Conservation (phyloP, 2,329 filamentous ascomycete genomes). For the Sclerotinia sclerotiorum region DNA sequence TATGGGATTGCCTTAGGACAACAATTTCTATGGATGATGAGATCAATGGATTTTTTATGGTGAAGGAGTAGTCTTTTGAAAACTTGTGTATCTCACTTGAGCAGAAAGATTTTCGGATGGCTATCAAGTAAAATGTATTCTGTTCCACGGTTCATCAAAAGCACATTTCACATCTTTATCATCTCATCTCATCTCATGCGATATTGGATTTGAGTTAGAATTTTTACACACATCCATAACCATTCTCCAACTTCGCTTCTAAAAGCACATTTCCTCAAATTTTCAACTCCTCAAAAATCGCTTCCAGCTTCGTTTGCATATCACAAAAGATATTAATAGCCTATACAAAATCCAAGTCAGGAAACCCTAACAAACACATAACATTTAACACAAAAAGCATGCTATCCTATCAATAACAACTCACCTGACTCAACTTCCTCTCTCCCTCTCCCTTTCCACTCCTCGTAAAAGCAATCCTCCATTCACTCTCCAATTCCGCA, state of each 20-base stretch:
- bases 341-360: slow-evolving; percentile 35
- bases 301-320: slow-evolving; percentile 54
- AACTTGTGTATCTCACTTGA: too few species aligned
- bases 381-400: rapidly evolving
- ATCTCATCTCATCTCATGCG: too few species aligned
- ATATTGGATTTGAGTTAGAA: too few species aligned
- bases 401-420: slow-evolving; percentile 20
- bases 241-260: background rate
- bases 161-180: too few species aligned
- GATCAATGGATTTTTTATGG: too few species aligned
- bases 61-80: too few species aligned
- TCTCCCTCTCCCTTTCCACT: slow-evolving; percentile 50
- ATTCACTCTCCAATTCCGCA: slow-evolving; percentile 47
- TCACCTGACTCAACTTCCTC: slow-evolving; percentile 49
- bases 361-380: background rate
- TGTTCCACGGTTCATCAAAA: too few species aligned
- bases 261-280: background rate
- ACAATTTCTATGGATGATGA: too few species aligned
- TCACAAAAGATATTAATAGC: slow-evolving; percentile 60
- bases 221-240: too few species aligned
- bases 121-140: too few species aligned
- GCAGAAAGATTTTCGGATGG: too few species aligned
- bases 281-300: slow-evolving; percentile 42
- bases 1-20: too few species aligned
- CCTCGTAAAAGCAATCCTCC: slow-evolving; percentile 52